Base-by-base conservation (phyloP, 768 basidiomycete species). In the Fistulinella prunicolor region DNA sequence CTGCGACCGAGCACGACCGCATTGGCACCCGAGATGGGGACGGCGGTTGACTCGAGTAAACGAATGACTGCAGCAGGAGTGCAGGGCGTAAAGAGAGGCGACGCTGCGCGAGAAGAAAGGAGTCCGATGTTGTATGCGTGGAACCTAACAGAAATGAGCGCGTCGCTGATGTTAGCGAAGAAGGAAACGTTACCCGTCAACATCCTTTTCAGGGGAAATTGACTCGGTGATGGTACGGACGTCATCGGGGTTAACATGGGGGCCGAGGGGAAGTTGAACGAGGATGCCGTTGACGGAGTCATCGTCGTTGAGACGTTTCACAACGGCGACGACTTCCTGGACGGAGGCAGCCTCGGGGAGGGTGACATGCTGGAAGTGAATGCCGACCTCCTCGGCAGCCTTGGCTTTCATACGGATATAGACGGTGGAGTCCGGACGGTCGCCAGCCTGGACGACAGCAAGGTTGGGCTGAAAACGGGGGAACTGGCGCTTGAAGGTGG, bases 341-440 rank as follows among this genome's bases (percentile, higher is more conserved):
- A 88, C 82, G 38, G 78, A 72, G n/a, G 81, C 74, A 39, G 82
- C 80, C 36, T 76, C 81, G n/a, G 85, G 76, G 16, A 93, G 66
- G 42, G 73, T 73, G 64, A 98, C 73, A 64, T 97, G 92, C 44
- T 83, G 81, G 68, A 89, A 86, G 50, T 77, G 80, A 71, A 98
- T 89, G 50, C 96, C 94, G 55, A 89, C 86, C 71, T 98, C 92
- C 59, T 92, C 83, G 10, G 94, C 89, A 10, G 96, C 96, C 69
- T 94, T 97, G 36, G 81, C 76, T 72, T 99, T 99, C 95, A 98
- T 98, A 62, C 92, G 91, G 56, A 99, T 85, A 70, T 99, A 99
- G 35, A 86, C 85, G 17, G 77, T 73, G 6, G 94, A 98, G 67
- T 97, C 95, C 19, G 92, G 84, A 49, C 91, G 86, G 24, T 85